Percentiles rank a stretch among this genome's conserved stretches.
phyloP scores from a whole-genome alignment of 2,329 filamentous ascomycete species.

The Chaetomium globosum region DNA sequence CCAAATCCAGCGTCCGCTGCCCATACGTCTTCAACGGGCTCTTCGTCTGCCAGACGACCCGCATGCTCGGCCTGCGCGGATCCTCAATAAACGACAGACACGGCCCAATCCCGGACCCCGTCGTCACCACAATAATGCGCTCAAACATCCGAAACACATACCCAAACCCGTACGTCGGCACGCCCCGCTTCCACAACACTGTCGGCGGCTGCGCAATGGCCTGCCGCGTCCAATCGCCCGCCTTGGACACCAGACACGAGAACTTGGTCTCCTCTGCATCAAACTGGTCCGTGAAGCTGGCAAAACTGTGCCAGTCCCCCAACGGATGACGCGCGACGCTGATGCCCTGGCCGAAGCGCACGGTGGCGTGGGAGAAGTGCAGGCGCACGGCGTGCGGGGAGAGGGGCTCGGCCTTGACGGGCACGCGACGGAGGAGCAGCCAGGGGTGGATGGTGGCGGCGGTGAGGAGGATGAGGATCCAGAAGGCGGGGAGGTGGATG shows the following conservation, averaged over 20 bases:
- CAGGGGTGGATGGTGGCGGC: slow-evolving; percentile 62
- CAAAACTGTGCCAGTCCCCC: slow-evolving; percentile 65
- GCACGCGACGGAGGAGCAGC: slow-evolving; percentile 61
- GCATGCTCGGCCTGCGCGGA: slow-evolving; percentile 37
- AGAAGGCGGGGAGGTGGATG: slow-evolving; percentile 51
- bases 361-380: slow-evolving; percentile 56
- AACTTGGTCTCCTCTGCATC: slow-evolving; percentile 46
- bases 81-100: slow-evolving; percentile 59
- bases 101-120: slow-evolving; percentile 66
- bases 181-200: slow-evolving; percentile 62
- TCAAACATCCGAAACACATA: slow-evolving; percentile 60
- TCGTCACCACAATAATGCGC: slow-evolving; percentile 61
- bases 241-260: slow-evolving; percentile 61
- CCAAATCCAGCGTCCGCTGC: slow-evolving; percentile 37
- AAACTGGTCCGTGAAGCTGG: slow-evolving; percentile 56
- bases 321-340: slow-evolving; percentile 57
- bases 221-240: slow-evolving; percentile 65
- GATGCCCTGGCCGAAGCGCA: slow-evolving; percentile 53
- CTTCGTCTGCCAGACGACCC: slow-evolving; percentile 44
- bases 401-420: slow-evolving; percentile 59
- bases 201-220: slow-evolving; percentile 58
- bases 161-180: slow-evolving; percentile 61
- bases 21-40: slow-evolving; percentile 43
- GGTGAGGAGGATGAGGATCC: slow-evolving; percentile 61
- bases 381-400: slow-evolving; percentile 64